phyloP scores from a whole-genome alignment of 2,329 filamentous ascomycete genomes.

The Beauveria sp. region DNA sequence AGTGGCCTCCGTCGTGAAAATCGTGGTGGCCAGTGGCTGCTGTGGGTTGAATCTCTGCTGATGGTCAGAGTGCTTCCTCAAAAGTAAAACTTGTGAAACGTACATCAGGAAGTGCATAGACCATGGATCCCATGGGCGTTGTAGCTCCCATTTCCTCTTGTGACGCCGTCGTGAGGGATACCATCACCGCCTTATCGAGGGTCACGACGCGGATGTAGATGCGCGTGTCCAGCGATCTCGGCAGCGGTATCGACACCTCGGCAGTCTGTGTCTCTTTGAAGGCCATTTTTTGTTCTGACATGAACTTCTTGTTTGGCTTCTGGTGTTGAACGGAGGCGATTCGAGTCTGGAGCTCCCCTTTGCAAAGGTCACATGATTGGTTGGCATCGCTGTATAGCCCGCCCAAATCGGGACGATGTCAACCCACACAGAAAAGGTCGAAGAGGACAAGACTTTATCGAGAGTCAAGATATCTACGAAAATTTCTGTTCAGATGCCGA shows the following conservation, averaged over 20 bases:
- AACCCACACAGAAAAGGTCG: constrained; percentile 1
- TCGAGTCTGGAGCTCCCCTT: neutral
- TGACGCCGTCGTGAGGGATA: constrained; percentile 54
- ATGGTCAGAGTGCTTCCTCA: neutral
- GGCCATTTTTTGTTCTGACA: constrained; percentile 17
- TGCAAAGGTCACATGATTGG: constrained; percentile 9
- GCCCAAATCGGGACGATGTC: neutral
- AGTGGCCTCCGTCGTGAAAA: constrained; percentile 69
- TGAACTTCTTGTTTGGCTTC: neutral
- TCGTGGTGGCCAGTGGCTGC: constrained; percentile 66
- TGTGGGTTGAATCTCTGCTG: constrained; percentile 42
- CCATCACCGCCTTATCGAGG: constrained; percentile 47
- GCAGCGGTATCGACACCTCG: constrained; percentile 53
- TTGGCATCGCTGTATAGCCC: neutral
- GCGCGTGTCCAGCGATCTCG: constrained; percentile 51
- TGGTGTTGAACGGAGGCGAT: neutral
- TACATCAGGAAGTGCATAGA: constrained; percentile 91
- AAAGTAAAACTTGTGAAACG: constrained; percentile 13
- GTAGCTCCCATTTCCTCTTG: constrained; percentile 42
- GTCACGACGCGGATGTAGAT: constrained; percentile 54
- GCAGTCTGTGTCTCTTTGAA: constrained; percentile 15
- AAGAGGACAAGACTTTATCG: neutral
- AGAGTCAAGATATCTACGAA: neutral
- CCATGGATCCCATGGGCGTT: constrained; percentile 73
- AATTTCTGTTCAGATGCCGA: neutral